Evolutionary conservation across 2,329 filamentous ascomycete genomes (phyloP).

Genomic region (Xylariaceae sp.): DNA sequence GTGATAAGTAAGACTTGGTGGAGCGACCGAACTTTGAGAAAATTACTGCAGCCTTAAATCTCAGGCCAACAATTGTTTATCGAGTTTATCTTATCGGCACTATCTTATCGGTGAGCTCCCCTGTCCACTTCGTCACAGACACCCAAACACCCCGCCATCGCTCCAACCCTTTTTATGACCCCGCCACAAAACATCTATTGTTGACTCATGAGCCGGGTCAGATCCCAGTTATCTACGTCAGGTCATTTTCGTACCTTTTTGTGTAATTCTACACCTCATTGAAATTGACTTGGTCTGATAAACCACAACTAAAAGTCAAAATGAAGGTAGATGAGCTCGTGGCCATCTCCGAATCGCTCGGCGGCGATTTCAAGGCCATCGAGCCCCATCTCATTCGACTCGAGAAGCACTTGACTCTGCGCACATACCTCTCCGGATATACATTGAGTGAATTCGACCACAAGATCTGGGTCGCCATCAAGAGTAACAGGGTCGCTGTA

Average conservation of each 20-base stretch:
- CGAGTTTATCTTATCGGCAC: constrained; percentile 32
- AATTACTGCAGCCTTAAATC: constrained; percentile 25
- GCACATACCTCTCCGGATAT: constrained; percentile 87
- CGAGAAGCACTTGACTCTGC: constrained; percentile 85
- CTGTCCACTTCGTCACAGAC: not conserved
- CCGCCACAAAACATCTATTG: constrained; percentile 22
- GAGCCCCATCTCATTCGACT: constrained; percentile 77
- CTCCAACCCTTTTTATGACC: constrained; percentile 28
- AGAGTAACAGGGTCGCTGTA: constrained; percentile 83
- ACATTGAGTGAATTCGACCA: constrained; percentile 77
- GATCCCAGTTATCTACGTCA: not conserved
- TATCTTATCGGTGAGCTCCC: constrained; percentile 13
- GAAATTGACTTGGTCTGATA: not conserved
- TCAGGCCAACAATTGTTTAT: constrained; percentile 35
- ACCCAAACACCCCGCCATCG: constrained; percentile 24
- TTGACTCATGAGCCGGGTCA: constrained; percentile 22
- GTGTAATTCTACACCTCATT: not conserved
- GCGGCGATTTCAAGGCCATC: constrained; percentile 80
- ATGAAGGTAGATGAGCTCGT: constrained; percentile 66
- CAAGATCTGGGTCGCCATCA: constrained; percentile 82
- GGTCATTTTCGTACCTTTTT: not conserved
- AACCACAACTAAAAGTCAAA: constrained; percentile 29
- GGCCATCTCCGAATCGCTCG: constrained; percentile 57
- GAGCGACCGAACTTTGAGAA: constrained; percentile 21
- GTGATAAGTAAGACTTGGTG: not conserved